phyloP scores from a whole-genome alignment of 306 rosid species.

The Cucumis cinereus region DNA sequence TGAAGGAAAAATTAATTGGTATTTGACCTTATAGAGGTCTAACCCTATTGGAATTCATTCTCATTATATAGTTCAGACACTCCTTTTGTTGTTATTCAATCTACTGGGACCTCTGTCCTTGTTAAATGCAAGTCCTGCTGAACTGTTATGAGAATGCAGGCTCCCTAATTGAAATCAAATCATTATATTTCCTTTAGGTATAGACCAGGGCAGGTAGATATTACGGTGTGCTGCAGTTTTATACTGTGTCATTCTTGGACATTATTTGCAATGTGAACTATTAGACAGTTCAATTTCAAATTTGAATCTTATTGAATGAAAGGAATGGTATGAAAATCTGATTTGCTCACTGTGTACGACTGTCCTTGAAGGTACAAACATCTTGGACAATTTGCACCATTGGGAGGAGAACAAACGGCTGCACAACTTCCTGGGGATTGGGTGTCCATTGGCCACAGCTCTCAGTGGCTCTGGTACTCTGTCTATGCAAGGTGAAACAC shows the following conservation, averaged over 20 bases:
- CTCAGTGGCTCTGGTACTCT: slow-evolving; percentile 98
- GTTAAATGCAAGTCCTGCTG: not conserved
- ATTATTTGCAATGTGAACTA: not conserved
- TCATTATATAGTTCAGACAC: not conserved
- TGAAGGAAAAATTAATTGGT: not conserved
- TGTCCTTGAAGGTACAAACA: slow-evolving; percentile 67
- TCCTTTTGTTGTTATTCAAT: not conserved
- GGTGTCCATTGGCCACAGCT: slow-evolving; percentile 89
- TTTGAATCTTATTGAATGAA: not conserved
- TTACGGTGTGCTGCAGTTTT: not conserved
- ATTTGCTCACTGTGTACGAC: slow-evolving; percentile 4
- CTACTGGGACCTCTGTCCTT: not conserved
- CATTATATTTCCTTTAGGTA: not conserved
- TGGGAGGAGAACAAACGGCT: slow-evolving; percentile 97
- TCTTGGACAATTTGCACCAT: slow-evolving; percentile 93
- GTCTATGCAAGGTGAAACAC: slow-evolving; percentile 73
- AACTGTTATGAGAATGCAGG: not conserved
- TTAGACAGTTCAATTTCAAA: not conserved
- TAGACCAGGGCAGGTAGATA: not conserved
- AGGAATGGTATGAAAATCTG: not conserved
- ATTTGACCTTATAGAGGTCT: not conserved
- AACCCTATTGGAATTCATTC: not conserved
- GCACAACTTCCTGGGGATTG: slow-evolving; percentile 99
- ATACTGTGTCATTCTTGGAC: not conserved
- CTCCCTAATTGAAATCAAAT: not conserved